Evolutionary conservation across 306 rosid species (phyloP).

Genomic region (Crataegus laevigata): DNA sequence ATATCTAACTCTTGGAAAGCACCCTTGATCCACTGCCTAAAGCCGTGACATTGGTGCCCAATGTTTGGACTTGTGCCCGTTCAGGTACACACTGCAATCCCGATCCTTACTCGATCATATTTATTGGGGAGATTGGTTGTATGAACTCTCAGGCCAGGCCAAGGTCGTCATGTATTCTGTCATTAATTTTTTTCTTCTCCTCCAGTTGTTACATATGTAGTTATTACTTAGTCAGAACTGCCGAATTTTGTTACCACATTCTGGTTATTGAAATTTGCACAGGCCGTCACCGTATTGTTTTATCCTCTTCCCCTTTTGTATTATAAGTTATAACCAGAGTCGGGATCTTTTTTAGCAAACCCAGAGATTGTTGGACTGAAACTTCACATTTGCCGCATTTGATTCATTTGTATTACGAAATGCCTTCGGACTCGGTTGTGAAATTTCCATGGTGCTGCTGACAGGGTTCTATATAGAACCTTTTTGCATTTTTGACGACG

Average conservation of each 20-base stretch:
- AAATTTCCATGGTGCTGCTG: not conserved
- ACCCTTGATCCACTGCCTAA: slow-evolving; percentile 52
- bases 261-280: slow-evolving; percentile 78
- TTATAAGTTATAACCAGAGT: slow-evolving; percentile 18
- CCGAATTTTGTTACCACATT: slow-evolving; percentile 57
- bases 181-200: slow-evolving; percentile 25
- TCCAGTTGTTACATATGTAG: slow-evolving; percentile 64
- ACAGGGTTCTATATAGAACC: not conserved
- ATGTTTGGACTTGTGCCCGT: slow-evolving; percentile 37
- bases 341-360: not conserved
- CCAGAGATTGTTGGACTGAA: slow-evolving; percentile 16
- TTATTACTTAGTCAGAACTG: slow-evolving; percentile 63
- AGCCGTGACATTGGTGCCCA: slow-evolving; percentile 36
- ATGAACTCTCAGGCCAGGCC: slow-evolving; percentile 58
- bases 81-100: slow-evolving; percentile 37
- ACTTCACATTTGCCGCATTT: slow-evolving; percentile 2
- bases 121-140: slow-evolving; percentile 57
- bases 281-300: slow-evolving; percentile 32
- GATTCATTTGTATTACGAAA: slow-evolving; percentile 9
- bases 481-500: not conserved
- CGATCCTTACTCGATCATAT: slow-evolving; percentile 42
- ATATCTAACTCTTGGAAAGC: slow-evolving; percentile 71
- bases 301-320: slow-evolving; percentile 1
- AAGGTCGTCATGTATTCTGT: slow-evolving; percentile 47
- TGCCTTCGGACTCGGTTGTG: not conserved